Evolutionary conservation across 768 basidiomycete genomes (phyloP).

Genomic region (Mycena maculata): DNA sequence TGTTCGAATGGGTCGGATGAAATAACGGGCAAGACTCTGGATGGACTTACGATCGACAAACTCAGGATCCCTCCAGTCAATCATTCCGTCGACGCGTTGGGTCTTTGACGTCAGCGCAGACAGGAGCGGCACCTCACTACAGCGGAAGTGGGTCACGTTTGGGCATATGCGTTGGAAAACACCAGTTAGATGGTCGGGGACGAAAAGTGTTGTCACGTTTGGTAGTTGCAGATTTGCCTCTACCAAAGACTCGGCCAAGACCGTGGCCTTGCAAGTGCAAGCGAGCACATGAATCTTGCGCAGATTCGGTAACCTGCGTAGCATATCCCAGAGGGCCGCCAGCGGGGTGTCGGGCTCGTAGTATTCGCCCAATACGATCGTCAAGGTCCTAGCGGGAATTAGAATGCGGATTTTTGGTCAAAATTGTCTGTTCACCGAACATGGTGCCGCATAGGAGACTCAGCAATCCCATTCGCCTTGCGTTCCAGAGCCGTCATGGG

Average conservation of each 20-base stretch:
- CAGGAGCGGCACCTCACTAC: constrained; percentile 9
- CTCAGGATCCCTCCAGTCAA: constrained; percentile 25
- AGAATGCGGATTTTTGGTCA: not conserved
- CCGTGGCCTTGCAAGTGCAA: constrained; percentile 15
- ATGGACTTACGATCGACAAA: not conserved
- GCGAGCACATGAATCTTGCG: constrained; percentile 30
- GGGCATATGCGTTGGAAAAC: constrained; percentile 24
- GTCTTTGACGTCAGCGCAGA: constrained; percentile 20
- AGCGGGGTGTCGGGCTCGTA: constrained; percentile 21
- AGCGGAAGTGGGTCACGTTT: constrained; percentile 25
- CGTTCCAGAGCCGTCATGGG: constrained; percentile 21
- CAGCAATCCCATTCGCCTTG: constrained; percentile 22
- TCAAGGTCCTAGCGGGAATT: constrained; percentile 16
- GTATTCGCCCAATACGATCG: constrained; percentile 17
- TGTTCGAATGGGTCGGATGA: not conserved
- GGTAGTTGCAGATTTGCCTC: constrained; percentile 21
- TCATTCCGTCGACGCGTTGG: constrained; percentile 25
- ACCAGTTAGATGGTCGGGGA: constrained; percentile 5
- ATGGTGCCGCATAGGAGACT: constrained; percentile 22
- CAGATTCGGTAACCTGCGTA: constrained; percentile 27
- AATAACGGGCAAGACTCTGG: not conserved
- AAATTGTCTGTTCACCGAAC: constrained; percentile 15
- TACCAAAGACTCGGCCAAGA: constrained; percentile 17
- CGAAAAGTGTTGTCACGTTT: constrained; percentile 17
- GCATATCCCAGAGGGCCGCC: constrained; percentile 19